Conservation (phyloP, 2,329 filamentous ascomycete genomes). For the Trichoderma sp. region DNA sequence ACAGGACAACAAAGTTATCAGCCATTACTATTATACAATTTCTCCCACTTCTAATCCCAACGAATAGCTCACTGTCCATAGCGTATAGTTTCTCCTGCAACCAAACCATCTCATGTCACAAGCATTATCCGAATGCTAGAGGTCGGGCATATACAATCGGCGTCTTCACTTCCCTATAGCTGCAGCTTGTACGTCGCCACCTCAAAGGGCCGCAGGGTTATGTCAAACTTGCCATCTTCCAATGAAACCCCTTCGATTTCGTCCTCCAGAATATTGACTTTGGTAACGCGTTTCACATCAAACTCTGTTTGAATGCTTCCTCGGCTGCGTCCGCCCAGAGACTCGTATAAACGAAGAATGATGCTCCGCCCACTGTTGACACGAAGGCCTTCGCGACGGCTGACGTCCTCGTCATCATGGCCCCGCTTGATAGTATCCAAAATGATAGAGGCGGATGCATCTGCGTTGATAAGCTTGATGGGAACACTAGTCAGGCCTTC, state of each 20-base stretch:
- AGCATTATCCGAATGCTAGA: slow-evolving; percentile 29
- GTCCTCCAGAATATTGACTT: slow-evolving; percentile 88
- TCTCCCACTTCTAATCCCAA: not conserved
- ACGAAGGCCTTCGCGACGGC: slow-evolving; percentile 60
- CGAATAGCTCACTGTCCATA: not conserved
- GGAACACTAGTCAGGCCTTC: slow-evolving; percentile 43
- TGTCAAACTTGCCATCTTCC: slow-evolving; percentile 52
- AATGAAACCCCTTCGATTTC: slow-evolving; percentile 68
- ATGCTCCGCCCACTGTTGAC: slow-evolving; percentile 74
- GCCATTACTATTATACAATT: not conserved
- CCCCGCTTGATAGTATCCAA: slow-evolving; percentile 91
- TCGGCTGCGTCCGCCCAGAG: slow-evolving; percentile 76
- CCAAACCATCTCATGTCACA: slow-evolving; percentile 10
- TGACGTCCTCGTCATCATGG: slow-evolving; percentile 80
- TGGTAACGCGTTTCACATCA: slow-evolving; percentile 74
- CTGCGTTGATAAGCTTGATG: slow-evolving; percentile 66
- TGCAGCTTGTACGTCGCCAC: slow-evolving; percentile 76
- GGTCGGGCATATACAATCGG: slow-evolving; percentile 32
- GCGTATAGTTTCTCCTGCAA: not conserved
- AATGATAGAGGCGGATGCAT: slow-evolving; percentile 62
- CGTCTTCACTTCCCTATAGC: slow-evolving; percentile 41
- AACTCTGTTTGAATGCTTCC: slow-evolving; percentile 70
- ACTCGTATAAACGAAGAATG: slow-evolving; percentile 84
- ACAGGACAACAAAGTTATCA: not conserved
- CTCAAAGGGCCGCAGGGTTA: slow-evolving; percentile 78